Percentiles rank a stretch among this genome's conserved stretches.
Evolutionary conservation across 139 green algal species (phyloP).

Genomic region (Tetradesmus lagerheimii): DNA sequence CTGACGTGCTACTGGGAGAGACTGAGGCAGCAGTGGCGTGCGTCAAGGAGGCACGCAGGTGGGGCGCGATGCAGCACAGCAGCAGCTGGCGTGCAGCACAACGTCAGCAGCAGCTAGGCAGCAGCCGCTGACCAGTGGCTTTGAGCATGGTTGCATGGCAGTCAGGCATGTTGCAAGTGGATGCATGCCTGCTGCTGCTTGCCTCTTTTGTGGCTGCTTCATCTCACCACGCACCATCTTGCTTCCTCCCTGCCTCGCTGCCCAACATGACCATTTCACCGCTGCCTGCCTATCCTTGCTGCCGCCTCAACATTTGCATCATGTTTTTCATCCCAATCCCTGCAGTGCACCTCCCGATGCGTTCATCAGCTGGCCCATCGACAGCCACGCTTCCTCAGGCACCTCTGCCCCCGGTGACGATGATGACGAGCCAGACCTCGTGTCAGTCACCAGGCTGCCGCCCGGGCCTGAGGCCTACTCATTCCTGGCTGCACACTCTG

Average conservation of each 20-base stretch:
- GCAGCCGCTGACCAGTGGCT: no score
- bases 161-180: not conserved
- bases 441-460: conserved; percentile 21
- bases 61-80: not conserved
- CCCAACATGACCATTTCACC: no score
- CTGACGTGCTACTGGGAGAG: conserved; percentile 38
- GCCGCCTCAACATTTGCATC: not conserved
- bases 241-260: no score
- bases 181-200: no score
- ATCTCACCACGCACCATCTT: no score
- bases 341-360: conserved; percentile 23
- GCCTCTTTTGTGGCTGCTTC: no score
- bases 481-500: conserved; percentile 7
- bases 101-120: not conserved
- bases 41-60: conserved; percentile 31
- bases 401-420: not conserved
- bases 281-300: not conserved
- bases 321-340: no score
- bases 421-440: conserved; percentile 17
- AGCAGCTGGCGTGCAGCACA: not conserved
- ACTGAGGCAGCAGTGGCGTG: not conserved
- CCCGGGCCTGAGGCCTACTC: conserved; percentile 13
- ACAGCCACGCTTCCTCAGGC: not conserved
- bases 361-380: conserved; percentile 18
- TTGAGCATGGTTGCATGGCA: no score